Base-by-base conservation (phyloP, 805 yeast species). In the Starmera dryadoides region DNA sequence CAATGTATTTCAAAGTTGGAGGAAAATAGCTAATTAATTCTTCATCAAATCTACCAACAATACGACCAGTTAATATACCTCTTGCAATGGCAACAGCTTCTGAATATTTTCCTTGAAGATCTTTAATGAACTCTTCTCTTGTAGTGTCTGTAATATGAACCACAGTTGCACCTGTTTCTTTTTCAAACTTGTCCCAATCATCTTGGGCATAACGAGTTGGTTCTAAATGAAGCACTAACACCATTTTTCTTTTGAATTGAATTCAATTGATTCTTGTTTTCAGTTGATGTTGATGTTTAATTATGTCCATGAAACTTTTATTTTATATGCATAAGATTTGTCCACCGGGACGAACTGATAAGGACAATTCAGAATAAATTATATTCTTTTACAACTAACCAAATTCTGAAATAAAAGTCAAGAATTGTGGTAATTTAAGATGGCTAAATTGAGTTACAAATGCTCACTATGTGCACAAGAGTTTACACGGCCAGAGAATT, bases 171-270 rank as follows among this genome's bases (percentile, higher is more conserved):
- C 33, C 23, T 20, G 55, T 49, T 6, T 68, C 52, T 31, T 68
- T 50, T 6, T 53, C 45, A 18, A 82, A 60, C 26, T 68, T 62
- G 9, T 66, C 64, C 87, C 88, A 84, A 34, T 76, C 78, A 15
- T 69, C 62, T 25, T 69, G 71, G 30, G 85, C 86, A 53, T 62
- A 79, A 41, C 63, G 59, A 35, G 75, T 66, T 15, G 69, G 66
- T 10, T 86, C 86, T 16, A 22, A 17, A 15, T 31, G 33, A 2
- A 31, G 21, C 12, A 31, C 22, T 12, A 31, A 17, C 15, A 4
- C 16, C 17, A n/a, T n/a, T n/a, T 28, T 28, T 4, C 4, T 14
- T n/a, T 7, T 14, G 10, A 28, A 4, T 14, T 4, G 5, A n/a
- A n/a, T 2, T 28, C 4, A n/a, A 9, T n/a, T 5, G 9, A n/a